Evolutionary conservation across 139 green algal species (phyloP), one percentile per base, ranked within the genome.

Genomic region (Tetraselmis striata): DNA sequence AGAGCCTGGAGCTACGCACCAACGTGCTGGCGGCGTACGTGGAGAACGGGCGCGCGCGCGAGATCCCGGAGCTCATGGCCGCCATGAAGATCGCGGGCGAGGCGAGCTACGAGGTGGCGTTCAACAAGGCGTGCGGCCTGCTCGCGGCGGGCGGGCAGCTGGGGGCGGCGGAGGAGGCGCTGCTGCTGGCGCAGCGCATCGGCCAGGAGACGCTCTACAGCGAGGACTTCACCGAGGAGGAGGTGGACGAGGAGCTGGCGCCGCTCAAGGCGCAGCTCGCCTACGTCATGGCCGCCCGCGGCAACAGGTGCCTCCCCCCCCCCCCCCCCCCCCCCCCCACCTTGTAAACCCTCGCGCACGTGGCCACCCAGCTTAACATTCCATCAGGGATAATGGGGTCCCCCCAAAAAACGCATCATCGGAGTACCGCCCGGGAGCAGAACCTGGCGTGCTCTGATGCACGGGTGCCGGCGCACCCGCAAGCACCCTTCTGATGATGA

Each of bases 1-100:
- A 86, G 24, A 81, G 76, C 23, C 30, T 89, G 67, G 92, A 98
- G 82, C 84, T 97, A 32, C 90, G 92, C 59, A 95, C 91, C 67
- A 98, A 98, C 58, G 82, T 96, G 31, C 59, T 97, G 25, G 95
- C 95, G 1, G 94, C 95, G 0, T 96, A 97, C 77, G 90, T 96
- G 29, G 85, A 84, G 1, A 94, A 87, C 0, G 90, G 90, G 0
- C 83, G 91, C 29, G 79, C 90, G 1, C 31, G 28, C 0, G 91
- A 96, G 81, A 81, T 98, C 75, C 86, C 91, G 18, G 87, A 82
- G 22, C 86, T 97, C 26, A 91, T 96, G 86, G 81, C 87, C 23
- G 89, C 88, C 22, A 92, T 96, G 86, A 89, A 91, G 80, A 79
- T 92, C 28, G 81, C 31, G 2, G 5, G 89, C 29, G 80, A 85